These are phyloP conservation scores for Malus hybrid DNA, from an alignment of 331 rosid species.

Conservation along the genomic window DNA sequence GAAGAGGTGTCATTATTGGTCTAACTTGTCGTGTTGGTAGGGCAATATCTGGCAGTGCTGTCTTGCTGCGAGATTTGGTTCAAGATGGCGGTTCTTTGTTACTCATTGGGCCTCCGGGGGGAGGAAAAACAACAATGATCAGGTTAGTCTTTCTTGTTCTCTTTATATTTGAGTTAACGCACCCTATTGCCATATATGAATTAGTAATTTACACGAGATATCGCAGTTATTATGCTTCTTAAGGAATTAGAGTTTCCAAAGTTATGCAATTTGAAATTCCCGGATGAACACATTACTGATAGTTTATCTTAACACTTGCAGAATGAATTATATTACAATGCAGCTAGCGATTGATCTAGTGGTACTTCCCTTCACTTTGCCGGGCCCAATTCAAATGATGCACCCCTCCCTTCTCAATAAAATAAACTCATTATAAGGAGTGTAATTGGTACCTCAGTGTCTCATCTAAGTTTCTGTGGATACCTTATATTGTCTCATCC, in stretches of 20 bases:
- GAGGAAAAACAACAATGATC: conserved; percentile 91
- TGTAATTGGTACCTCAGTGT: no score
- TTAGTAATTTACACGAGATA: background rate
- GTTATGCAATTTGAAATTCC: background rate
- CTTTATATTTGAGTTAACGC: conserved; percentile 1
- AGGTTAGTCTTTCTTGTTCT: conserved; percentile 38
- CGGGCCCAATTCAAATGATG: background rate
- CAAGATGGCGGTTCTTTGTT: conserved; percentile 82
- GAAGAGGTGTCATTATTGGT: conserved; percentile 82
- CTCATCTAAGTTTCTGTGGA: background rate
- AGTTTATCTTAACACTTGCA: background rate
- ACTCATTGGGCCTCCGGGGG: conserved; percentile 96
- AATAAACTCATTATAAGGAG: background rate
- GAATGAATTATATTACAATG: background rate
- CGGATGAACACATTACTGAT: background rate
- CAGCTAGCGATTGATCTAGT: background rate
- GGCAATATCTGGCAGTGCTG: conserved; percentile 83
- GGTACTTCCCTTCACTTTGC: background rate
- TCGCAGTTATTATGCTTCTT: background rate
- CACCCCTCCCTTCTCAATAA: background rate
- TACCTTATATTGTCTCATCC: no score
- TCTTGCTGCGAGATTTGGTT: conserved; percentile 75
- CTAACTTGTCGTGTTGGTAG: conserved; percentile 94
- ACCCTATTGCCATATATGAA: background rate
- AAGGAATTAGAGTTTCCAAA: background rate